These are phyloP conservation scores for Udeniomyces megalosporus DNA, from an alignment of 768 basidiomycete species.

Conservation along the genomic window DNA sequence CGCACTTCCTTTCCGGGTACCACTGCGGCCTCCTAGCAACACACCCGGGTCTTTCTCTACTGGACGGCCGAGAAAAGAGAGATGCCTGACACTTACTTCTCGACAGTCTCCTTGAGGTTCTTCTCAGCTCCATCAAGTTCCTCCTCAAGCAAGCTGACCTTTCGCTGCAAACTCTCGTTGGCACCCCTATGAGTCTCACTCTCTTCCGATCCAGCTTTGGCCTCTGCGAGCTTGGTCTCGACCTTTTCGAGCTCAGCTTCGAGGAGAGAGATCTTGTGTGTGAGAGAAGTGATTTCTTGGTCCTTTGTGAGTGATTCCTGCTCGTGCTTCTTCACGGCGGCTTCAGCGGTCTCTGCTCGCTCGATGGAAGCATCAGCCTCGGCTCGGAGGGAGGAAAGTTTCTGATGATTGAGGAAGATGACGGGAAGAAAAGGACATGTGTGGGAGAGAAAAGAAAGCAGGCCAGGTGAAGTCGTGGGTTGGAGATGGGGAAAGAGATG, in stretches of 20 bases:
- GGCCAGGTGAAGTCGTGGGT: neutral
- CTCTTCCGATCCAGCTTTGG: slow-evolving; percentile 50
- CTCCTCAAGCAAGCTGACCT: slow-evolving; percentile 82
- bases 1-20: too few relatives aligned
- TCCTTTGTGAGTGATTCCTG: slow-evolving; percentile 54
- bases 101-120: slow-evolving; percentile 87
- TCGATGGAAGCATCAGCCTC: slow-evolving; percentile 68
- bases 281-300: slow-evolving; percentile 66
- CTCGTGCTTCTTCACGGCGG: slow-evolving; percentile 35
- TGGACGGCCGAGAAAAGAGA: neutral
- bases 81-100: slow-evolving; percentile 58
- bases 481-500: neutral
- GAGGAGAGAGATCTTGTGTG: slow-evolving; percentile 43
- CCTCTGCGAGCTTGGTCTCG: slow-evolving; percentile 48
- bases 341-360: slow-evolving; percentile 78
- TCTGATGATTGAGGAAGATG: slow-evolving; percentile 22
- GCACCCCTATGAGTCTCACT: slow-evolving; percentile 52
- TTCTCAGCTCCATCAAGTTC: slow-evolving; percentile 92
- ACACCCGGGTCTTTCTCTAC: too few relatives aligned
- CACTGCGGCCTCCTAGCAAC: too few relatives aligned
- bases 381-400: slow-evolving; percentile 49
- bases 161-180: slow-evolving; percentile 58
- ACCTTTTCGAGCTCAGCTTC: slow-evolving; percentile 55
- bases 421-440: neutral
- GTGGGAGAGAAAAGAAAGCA: neutral